Base-by-base conservation (phyloP, 2,329 filamentous ascomycete genomes). In the Purpureocillium takamizusanense region DNA sequence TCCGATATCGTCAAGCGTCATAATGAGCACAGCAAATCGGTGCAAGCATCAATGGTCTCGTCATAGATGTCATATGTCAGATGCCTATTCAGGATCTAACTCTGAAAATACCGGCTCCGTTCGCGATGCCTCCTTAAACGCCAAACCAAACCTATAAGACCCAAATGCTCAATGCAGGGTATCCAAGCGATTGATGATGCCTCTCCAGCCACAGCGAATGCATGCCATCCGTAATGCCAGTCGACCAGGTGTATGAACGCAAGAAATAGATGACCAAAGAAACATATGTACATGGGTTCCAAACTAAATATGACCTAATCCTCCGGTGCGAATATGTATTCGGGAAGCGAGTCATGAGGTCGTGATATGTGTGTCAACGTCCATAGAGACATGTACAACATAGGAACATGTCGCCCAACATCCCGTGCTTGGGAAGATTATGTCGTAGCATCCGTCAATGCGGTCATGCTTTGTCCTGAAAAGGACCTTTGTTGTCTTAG, bases 91-190 rank as follows among this genome's bases (percentile, higher is more conserved):
- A 25, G 21, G 5, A 5, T 5, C 6, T 10, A 6, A 10, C 21
- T 25, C 10, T 25, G 21, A 25, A 6, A 25, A 10, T 10, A 10
- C 21, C 21, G 6, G 21, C 21, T 25, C 12, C 37, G 32, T 35
- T 32, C 38, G 18, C 39, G 33, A 42, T 36, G n/a, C 32, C 49
- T 44, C 45, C 42, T 44, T 46, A 52, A 56, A 51, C 49, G 51
- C 55, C 35, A 51, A 47, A 41, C 39, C 41, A 39, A 47, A 38
- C 46, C 47, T 44, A 37, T 38, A 40, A 41, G 37, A 52, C 46
- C 41, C 29, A 49, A 48, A 49, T 49, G 54, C 48, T 51, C 43
- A 46, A 52, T 45, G 49, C 51, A 47, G 55, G 54, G 55, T 58
- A 60, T 61, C 51, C 53, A 53, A 52, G 47, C 45, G 47, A 53